Conservation (phyloP, 202 grass and related monocot genomes). For the Carex arenaria region DNA sequence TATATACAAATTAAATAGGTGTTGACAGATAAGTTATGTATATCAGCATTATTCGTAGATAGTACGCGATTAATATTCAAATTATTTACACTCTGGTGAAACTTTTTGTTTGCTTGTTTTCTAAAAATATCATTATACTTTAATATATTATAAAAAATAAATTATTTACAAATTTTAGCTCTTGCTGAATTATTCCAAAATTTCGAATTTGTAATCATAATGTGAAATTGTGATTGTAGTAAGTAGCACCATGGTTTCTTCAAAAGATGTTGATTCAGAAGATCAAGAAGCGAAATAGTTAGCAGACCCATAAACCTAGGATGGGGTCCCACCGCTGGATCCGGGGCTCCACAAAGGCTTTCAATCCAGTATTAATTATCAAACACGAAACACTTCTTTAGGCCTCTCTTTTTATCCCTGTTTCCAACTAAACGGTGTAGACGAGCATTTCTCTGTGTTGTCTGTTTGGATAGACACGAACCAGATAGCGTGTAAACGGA, state of each 20-base stretch:
- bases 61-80: no score
- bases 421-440: neutral
- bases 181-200: no score
- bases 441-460: neutral
- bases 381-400: neutral
- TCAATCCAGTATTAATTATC: neutral
- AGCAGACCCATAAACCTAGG: neutral
- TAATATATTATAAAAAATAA: no score
- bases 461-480: neutral
- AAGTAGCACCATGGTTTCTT: neutral
- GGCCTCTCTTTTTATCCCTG: neutral
- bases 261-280: neutral
- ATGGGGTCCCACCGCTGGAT: neutral
- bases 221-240: neutral
- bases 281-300: neutral
- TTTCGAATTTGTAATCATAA: neutral
- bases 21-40: no score
- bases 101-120: no score
- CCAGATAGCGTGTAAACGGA: neutral
- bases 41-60: no score
- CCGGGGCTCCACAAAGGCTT: neutral
- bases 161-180: no score
- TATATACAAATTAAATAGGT: no score
- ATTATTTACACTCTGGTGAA: no score
- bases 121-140: no score